Base-by-base conservation (phyloP, 2,329 filamentous ascomycete genomes). In the Neofusicoccum sp. region DNA sequence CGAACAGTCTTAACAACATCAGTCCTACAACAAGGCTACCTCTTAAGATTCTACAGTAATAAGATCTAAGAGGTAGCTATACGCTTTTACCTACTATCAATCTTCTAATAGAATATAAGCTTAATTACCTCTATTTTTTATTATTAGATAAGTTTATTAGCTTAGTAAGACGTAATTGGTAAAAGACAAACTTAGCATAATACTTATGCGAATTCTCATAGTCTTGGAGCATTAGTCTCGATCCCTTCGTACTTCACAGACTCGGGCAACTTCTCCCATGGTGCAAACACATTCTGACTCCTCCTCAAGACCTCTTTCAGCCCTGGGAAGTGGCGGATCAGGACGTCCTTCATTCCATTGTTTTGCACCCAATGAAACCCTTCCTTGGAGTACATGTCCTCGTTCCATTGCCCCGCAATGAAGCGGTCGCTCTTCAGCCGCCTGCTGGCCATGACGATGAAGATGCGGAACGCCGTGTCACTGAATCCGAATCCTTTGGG, bases 391-490 rank as follows among this genome's bases (percentile, higher is more conserved):
- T 80, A 79, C 11, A 71, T 76, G 41, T 73, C 69, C 24, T 68
- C 68, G 43, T 77, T 74, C 74, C 75, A 79, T 24, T 73, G 66
- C 0, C 71, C 71, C 0, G 77, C 78, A 30, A 80, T 78, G 60
- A 79, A 79, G 1, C 78, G 68, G 68, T 80, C 78, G 16, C 76
- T 78, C 71, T 79, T 80, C 16, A 79, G 62, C 24, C 75, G 64
- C 11, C 78, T 63, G 41, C 70, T 74, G 1, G 78, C 78, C 77
- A 80, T 80, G 1, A 79, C 63, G 38, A 80, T 78, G 61, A 80
- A 80, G 1, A 80, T 69, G 0, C 78, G 66, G 63, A 81, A 80
- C 1, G 78, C 78, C 2, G 78, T 81, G 57, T 81, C 79, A 62
- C 74, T 77, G 65, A 81, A 80, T 0, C 78, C 79, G 54, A 80